Evolutionary conservation across 1,284 basidiomycete genomes (phyloP), one percentile per base, ranked within the genome.

Genomic region (Melampsora larici-populina): DNA sequence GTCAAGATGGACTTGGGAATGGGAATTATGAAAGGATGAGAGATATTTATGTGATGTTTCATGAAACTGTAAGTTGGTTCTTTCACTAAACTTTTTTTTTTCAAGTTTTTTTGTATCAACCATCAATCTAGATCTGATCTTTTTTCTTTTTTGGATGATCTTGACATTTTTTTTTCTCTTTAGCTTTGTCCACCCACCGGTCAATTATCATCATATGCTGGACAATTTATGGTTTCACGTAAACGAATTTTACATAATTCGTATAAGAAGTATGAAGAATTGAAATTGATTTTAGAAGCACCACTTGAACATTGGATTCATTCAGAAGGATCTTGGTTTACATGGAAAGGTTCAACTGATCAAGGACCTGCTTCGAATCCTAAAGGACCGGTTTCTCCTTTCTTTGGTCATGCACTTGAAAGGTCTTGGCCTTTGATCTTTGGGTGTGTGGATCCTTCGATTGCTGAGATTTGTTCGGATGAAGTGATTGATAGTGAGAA

Each of bases 341-440:
- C 76, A 78, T 81, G 80, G 43, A 62, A 58, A 48, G 48, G 67
- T 9, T 40, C 74, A 5, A 67, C 51, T 24, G 73, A 78, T 62
- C 31, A n/a, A 17, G 73, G 49, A 15, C 48, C 73, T 2, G 65
- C 29, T 5, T 18, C 9, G 0, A 62, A n/a, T 15, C 73, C 73
- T 3, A 68, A 7, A 17, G 73, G 65, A 1, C 73, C 49, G 21
- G 24, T 24, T 17, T 43, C 36, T 13, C 70, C 70, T 18, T 74
- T 75, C 26, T 48, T 70, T 80, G 82, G 83, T 2, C 83, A 84
- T 72, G 82, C 82, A 13, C 73, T 84, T 18, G 83, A 84, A 74
- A 48, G 83, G 15, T 79, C 80, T 13, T 84, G 83, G 83, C 82
- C 82, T 0, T 74, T 82, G 43, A 81, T 84, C 15, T 83, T 84